A percentile compares a stretch with the other conserved stretches of the same genome.
phyloP scores from a whole-genome alignment of 2,329 filamentous ascomycete genomes.

The Hymenoscyphus fructigenus region DNA sequence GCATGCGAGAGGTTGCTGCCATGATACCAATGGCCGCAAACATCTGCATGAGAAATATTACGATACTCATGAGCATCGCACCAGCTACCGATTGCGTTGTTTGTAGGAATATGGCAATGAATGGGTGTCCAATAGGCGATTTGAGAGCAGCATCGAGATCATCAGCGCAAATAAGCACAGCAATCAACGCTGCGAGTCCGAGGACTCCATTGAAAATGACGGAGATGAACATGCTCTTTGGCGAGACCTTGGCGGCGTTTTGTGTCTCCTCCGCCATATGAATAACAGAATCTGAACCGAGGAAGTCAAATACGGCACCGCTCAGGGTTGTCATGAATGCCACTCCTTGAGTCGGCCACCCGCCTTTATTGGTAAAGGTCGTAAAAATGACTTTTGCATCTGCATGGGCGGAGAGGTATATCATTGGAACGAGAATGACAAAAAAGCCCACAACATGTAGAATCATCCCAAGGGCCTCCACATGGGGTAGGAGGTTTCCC shows the following conservation, averaged over 20 bases:
- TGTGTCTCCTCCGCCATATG: conserved; percentile 46
- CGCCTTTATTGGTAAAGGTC: conserved; percentile 18
- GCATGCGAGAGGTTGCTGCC: conserved; percentile 43
- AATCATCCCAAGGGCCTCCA: conserved; percentile 13
- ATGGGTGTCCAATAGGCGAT: conserved; percentile 52
- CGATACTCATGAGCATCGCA: conserved; percentile 33
- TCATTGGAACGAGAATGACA: conserved; percentile 10
- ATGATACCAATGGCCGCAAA: conserved; percentile 37
- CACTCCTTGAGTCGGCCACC: conserved; percentile 14
- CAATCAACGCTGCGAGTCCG: conserved; percentile 55
- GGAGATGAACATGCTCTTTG: conserved; percentile 49
- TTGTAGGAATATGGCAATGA: conserved; percentile 56
- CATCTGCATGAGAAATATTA: conserved; percentile 37
- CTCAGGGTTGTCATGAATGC: conserved; percentile 12
- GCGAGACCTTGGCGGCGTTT: conserved; percentile 50
- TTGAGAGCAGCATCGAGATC: conserved; percentile 42
- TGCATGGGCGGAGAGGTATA: conserved; percentile 11
- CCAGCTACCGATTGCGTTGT: conserved; percentile 41
- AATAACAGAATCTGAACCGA: conserved; percentile 6
- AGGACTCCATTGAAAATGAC: conserved; percentile 51
- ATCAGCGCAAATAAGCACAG: conserved; percentile 47
- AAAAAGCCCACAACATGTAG: conserved; percentile 14
- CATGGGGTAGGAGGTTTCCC: conserved; percentile 5
- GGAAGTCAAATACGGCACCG: conserved; percentile 7
- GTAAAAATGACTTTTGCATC: conserved; percentile 13